Evolutionary conservation across 768 basidiomycete species (phyloP).

Genomic region (Amanita thiersii): DNA sequence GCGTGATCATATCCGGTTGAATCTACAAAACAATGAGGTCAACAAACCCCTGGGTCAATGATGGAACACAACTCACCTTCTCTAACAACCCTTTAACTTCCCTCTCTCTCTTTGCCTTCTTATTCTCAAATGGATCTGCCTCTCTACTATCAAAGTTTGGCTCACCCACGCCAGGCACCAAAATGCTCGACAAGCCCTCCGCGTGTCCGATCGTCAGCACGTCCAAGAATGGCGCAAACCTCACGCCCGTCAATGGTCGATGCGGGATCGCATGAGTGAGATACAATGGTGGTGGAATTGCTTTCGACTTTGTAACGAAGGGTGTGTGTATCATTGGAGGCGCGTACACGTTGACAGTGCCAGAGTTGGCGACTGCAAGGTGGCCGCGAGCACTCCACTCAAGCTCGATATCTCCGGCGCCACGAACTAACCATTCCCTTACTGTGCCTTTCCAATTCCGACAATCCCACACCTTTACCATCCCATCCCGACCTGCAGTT

Average conservation of each 20-base stretch:
- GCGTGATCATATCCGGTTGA: slow-evolving; percentile 85
- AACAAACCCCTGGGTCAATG: not conserved
- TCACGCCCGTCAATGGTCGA: slow-evolving; percentile 63
- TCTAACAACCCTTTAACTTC: slow-evolving; percentile 89
- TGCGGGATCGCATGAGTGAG: slow-evolving; percentile 81
- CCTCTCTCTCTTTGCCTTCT: slow-evolving; percentile 72
- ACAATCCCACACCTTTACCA: slow-evolving; percentile 94
- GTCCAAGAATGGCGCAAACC: slow-evolving; percentile 90
- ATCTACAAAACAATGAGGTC: slow-evolving; percentile 39
- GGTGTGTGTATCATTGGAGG: slow-evolving; percentile 55
- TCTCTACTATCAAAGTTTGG: slow-evolving; percentile 91
- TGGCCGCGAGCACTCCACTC: slow-evolving; percentile 86
- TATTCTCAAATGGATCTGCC: slow-evolving; percentile 91
- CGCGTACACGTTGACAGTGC: slow-evolving; percentile 79
- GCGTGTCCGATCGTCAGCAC: slow-evolving; percentile 73
- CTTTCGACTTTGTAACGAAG: slow-evolving; percentile 34
- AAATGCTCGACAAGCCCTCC: slow-evolving; percentile 71
- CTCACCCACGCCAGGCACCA: slow-evolving; percentile 91
- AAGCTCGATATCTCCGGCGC: slow-evolving; percentile 53
- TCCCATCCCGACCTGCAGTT: slow-evolving; percentile 80
- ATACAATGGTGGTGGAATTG: slow-evolving; percentile 72
- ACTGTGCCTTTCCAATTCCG: slow-evolving; percentile 91
- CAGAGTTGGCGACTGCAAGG: slow-evolving; percentile 75
- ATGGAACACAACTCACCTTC: slow-evolving; percentile 42
- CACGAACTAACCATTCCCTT: slow-evolving; percentile 65